Evolutionary conservation across 352 stramenopile genomes (phyloP), one percentile per base, ranked within the genome.

Genomic region (Globisporangium heterothallicum): DNA sequence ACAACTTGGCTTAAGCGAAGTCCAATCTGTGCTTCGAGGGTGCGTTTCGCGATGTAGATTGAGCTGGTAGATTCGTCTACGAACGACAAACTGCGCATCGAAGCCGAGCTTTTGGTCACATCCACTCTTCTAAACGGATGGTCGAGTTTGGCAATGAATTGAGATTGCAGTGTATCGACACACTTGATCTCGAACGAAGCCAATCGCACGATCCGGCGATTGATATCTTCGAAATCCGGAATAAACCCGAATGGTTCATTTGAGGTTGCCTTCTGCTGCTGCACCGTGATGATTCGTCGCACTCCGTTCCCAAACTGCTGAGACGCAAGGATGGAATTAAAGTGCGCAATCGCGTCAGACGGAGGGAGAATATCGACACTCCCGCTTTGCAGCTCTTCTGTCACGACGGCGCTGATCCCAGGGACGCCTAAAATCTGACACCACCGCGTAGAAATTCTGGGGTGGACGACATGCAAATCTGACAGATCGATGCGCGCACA

Each of bases 181-280:
- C 60, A 70, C 42, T 71, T 66, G 36, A 92, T 61, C 36, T 75
- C 61, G 34, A 78, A 87, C 10, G 42, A 58, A 2, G 56, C 49
- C 6, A 90, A 53, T 16, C 58, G 68, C n/a, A 72, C 48, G 41
- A 90, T 88, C 2, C 70, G 68, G 34, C 59, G 64, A 36, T 83
- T 76, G n/a, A 90, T 55, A 36, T 80, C 59, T 43, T 88, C 74
- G 45, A 88, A 90, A 48, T 90, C 74, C 5, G 67, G 65, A 2
- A 63, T 64, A 21, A 67, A 69, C 7, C 63, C 63, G 53, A 75
- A 76, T 6, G 67, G 57, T 22, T 86, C 72, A n/a, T 47, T 62
- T 6, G 62, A 53, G 2, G 62, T 57, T 27, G 66, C 66, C 25
- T 90, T 83, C 38, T 88, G 79, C 32, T 88, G 76, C 27, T 81